Evolutionary conservation across 805 yeast species (phyloP), one percentile per base, ranked within the genome.

Genomic region (Zygoascus biomembranicola): DNA sequence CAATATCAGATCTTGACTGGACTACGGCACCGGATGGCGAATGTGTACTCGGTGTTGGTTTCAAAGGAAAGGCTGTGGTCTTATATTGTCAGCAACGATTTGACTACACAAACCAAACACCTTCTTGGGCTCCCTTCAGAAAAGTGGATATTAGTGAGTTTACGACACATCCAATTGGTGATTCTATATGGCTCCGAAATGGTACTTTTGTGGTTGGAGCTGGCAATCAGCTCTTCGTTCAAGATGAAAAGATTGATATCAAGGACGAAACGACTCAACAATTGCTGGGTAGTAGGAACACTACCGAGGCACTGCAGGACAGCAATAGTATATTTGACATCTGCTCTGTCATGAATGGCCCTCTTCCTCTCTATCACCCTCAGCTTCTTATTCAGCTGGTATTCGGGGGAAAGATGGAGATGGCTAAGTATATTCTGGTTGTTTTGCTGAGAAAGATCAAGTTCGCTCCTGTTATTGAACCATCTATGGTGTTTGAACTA

Each of bases 331-430:
- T 90, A 2, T 77, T 87, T 55, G 85, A 84, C 59, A 73, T 90
- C 54, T 86, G 85, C 49, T 73, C 87, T 14, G 83, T 90, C 4
- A 69, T 90, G 52, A 90, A 90, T 69, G 97, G 97, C 32, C 94
- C 95, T 0, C 67, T 92, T 14, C 97, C 97, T 0, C 70, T 89
- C 0, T 90, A 87, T 61, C 97, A 92, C 63, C 98, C 98, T 0
- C 96, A 90, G 66, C 77, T 88, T 51, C 67, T 90, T 48, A 82
- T 89, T 46, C 96, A 90, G 66, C 72, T 83, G 4, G 66, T 90
- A 18, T 82, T 85, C 61, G 77, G 80, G 59, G 84, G 82, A 28
- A 81, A 84, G 57, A 58, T 77, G 13, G 69, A 71, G 10, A 63
- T 80, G 1, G 90, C 81, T 1, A 76, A 80, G 56, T 76, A 74